A percentile compares a stretch with the other conserved stretches of the same genome.
Conservation (phyloP, 2,329 filamentous ascomycete genomes). For the Cladophialophora psammophila region DNA sequence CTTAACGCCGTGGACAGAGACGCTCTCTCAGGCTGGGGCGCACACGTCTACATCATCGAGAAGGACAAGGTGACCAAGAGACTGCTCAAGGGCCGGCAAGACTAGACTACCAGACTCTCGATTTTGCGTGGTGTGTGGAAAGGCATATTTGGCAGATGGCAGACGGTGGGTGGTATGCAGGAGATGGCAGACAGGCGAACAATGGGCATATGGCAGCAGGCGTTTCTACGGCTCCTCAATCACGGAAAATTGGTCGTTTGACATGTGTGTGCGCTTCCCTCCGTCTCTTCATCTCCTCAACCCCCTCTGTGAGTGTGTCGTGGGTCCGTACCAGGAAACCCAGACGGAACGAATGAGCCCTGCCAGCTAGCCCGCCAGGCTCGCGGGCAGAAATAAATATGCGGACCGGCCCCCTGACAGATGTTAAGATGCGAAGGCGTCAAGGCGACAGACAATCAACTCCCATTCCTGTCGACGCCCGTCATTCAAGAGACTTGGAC, state of each 20-base stretch:
- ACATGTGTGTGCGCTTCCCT: too few species aligned
- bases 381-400: too few species aligned
- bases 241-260: neutral
- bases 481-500: too few species aligned
- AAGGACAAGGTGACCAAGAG: slow-evolving; percentile 99
- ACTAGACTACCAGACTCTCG: slow-evolving; percentile 55
- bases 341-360: too few species aligned
- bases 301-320: too few species aligned
- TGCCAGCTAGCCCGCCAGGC: too few species aligned
- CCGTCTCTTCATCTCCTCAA: too few species aligned
- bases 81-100: slow-evolving; percentile 96
- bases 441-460: too few species aligned
- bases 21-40: slow-evolving; percentile 96
- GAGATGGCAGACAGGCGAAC: neutral
- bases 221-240: neutral
- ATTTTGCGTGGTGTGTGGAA: slow-evolving; percentile 20
- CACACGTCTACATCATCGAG: slow-evolving; percentile 99
- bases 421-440: too few species aligned
- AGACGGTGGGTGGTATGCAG: neutral
- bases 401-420: too few species aligned
- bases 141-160: slow-evolving; percentile 16
- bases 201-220: neutral
- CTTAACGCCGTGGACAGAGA: slow-evolving; percentile 97
- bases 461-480: too few species aligned
- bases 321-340: too few species aligned